These are phyloP conservation scores for Chenopodium quinoa DNA, from an alignment of 148 eudicot species.

Conservation along the genomic window DNA sequence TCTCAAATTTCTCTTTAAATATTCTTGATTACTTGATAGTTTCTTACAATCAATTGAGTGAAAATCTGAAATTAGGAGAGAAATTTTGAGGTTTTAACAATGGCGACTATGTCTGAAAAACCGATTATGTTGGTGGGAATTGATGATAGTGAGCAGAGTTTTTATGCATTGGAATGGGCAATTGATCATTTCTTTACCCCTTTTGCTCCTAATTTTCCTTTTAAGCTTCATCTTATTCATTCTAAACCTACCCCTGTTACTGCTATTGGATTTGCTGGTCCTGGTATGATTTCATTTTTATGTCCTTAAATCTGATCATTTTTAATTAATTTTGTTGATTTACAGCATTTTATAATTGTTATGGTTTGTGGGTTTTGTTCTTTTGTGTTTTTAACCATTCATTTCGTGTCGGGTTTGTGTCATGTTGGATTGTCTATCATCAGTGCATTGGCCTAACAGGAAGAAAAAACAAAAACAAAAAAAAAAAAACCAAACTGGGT, in stretches of 20 bases:
- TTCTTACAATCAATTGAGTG: too few species aligned
- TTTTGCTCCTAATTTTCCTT: slow-evolving; percentile 25
- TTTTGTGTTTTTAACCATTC: not conserved
- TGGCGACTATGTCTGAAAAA: slow-evolving; percentile 21
- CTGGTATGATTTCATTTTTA: slow-evolving; percentile 28
- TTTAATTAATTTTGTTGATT: not conserved
- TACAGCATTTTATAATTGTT: not conserved
- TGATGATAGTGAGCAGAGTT: slow-evolving; percentile 47
- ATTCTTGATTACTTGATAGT: too few species aligned
- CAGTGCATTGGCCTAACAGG: too few species aligned
- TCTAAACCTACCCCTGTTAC: slow-evolving; percentile 16
- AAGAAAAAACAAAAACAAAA: too few species aligned
- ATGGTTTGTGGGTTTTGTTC: not conserved
- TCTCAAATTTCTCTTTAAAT: not conserved
- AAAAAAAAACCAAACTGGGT: too few species aligned
- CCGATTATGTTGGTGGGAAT: slow-evolving; percentile 37
- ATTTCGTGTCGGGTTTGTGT: not conserved
- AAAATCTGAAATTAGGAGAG: too few species aligned
- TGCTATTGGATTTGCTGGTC: slow-evolving; percentile 46
- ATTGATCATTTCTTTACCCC: slow-evolving; percentile 38
- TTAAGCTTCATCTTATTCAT: slow-evolving; percentile 40
- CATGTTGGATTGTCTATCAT: not conserved
- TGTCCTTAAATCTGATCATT: not conserved
- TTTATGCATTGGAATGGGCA: slow-evolving; percentile 45
- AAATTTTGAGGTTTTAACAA: not conserved